Evolutionary conservation across 2,329 filamentous ascomycete genomes (phyloP), one percentile per base, ranked within the genome.

Genomic region (Elsinoe arachidis): DNA sequence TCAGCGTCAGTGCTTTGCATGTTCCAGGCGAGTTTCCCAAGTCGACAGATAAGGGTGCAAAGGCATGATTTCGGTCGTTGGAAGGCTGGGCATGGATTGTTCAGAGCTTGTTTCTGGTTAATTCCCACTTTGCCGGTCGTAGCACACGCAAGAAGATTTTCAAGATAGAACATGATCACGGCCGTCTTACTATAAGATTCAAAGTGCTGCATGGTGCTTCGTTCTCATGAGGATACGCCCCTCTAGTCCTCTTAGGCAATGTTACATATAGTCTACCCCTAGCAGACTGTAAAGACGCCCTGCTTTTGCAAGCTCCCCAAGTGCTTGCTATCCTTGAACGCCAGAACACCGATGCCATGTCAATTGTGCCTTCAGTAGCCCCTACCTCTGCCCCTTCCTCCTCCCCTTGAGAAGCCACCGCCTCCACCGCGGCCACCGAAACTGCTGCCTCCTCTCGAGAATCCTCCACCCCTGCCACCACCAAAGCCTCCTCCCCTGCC

Each of bases 1-100:
- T 76, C 23, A 75, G 71, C 26, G 80, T 87, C 44, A 83, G 82
- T 56, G 79, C 85, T 65, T 70, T 89, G 53, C 84, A 87, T 65
- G 79, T 90, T 15, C 86, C 86, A 2, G 86, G 86, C 10, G 78
- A 85, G 63, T 90, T 65, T 44, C 64, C 64, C 55, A 58, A 57
- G 44, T 34, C 39, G 51, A 46, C 54, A 47, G 41, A 53, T 19
- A 53, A 53, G 34, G 38, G 17, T 26, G 38, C 34, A 2, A 53
- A 53, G 49, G 49, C 49, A 38, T 53, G 49, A 53, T 53, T 39
- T 37, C 10, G 34, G 17, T 15, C 3, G 15, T 10, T 39, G 30
- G 12, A 53, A 35, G 10, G 21, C 5, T 46, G 11, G 17, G 39
- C 14, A 43, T 19, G 15, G 39, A 15, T 46, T 37, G 12, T 53